Conservation (phyloP, 257 asterid genomes). For the Rubia yunnanensis region DNA sequence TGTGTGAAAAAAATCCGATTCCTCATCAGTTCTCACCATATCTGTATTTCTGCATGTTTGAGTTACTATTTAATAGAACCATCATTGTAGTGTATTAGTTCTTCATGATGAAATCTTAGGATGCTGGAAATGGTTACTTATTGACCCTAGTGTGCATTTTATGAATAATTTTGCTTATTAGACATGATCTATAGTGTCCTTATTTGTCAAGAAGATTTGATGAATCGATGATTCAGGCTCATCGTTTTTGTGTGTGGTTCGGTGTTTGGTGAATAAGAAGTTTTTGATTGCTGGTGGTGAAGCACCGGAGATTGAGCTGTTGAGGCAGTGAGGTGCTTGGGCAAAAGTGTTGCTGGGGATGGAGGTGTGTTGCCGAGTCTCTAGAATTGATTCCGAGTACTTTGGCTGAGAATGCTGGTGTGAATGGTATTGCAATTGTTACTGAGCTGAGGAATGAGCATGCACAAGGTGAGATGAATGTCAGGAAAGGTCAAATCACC, state of each 20-base stretch:
- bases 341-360: constrained; percentile 92
- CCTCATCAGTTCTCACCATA: neutral
- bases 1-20: neutral
- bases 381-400: constrained; percentile 95
- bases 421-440: constrained; percentile 90
- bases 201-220: neutral
- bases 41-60: neutral
- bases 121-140: neutral
- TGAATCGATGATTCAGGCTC: neutral
- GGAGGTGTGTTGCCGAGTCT: constrained; percentile 98
- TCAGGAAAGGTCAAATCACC: constrained; percentile 98
- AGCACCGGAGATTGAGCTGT: constrained; percentile 98
- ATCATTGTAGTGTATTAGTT: neutral
- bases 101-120: neutral
- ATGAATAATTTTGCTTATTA: neutral
- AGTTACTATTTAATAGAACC: neutral
- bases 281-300: constrained; percentile 99
- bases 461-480: constrained; percentile 94
- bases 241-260: constrained; percentile 65
- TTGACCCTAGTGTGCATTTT: neutral
- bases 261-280: constrained; percentile 93
- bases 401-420: constrained; percentile 94
- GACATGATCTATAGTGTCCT: neutral
- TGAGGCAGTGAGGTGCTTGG: constrained; percentile 96
- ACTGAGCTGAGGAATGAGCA: constrained; percentile 97